These are phyloP conservation scores for Melaleuca quinquenervia DNA, from an alignment of 345 rosid genomes.

Conservation along the genomic window DNA sequence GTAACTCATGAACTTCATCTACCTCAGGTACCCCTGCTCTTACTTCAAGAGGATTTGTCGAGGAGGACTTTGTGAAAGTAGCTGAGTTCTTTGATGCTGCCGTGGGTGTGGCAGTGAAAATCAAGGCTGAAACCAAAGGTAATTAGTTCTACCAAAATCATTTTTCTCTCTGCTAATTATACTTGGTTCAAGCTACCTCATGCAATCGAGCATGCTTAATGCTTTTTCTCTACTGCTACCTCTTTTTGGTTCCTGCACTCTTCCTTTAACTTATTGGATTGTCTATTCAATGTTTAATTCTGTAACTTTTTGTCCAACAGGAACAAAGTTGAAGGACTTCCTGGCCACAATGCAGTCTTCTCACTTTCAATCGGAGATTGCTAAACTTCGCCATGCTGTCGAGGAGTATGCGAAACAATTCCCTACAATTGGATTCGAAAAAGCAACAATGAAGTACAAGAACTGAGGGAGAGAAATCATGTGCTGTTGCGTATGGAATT, in stretches of 20 bases:
- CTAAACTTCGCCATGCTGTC: slow-evolving; percentile 56
- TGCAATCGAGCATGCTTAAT: neutral
- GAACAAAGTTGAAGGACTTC: slow-evolving; percentile 90
- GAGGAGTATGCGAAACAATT: slow-evolving; percentile 93
- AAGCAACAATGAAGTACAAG: slow-evolving; percentile 96
- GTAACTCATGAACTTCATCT: neutral
- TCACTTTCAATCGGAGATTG: slow-evolving; percentile 52
- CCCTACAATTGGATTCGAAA: slow-evolving; percentile 91
- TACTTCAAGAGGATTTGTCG: slow-evolving; percentile 79
- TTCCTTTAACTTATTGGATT: slow-evolving; percentile 8
- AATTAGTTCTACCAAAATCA: neutral
- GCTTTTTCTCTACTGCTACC: neutral
- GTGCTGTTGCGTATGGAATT: neutral
- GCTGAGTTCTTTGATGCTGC: slow-evolving; percentile 78
- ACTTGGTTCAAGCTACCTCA: neutral
- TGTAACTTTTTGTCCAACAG: slow-evolving; percentile 12
- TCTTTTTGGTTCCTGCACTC: neutral
- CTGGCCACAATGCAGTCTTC: slow-evolving; percentile 42
- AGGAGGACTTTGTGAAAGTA: slow-evolving; percentile 84
- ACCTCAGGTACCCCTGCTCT: slow-evolving; percentile 88
- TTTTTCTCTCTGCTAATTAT: neutral
- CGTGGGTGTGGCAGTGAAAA: slow-evolving; percentile 49
- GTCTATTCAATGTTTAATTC: neutral
- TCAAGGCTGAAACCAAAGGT: slow-evolving; percentile 89
- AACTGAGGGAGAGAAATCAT: slow-evolving; percentile 25